These are phyloP conservation scores for Coelomomyces lativittatus DNA, from an alignment of 371 early-diverging fungal genomes.

Conservation along the genomic window DNA sequence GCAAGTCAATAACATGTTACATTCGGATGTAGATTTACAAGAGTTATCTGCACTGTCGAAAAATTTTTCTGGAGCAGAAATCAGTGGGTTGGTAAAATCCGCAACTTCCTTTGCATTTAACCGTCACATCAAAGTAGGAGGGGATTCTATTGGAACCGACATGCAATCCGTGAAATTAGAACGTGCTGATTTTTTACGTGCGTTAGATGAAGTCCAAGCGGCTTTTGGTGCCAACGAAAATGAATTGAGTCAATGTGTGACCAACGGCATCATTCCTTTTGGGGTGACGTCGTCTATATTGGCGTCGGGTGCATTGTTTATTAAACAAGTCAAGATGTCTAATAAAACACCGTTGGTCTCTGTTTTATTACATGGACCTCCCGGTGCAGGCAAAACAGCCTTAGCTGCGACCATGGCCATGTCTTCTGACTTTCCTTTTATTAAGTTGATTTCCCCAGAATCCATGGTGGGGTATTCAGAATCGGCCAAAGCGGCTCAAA, in stretches of 20 bases:
- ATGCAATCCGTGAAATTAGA: constrained; percentile 72
- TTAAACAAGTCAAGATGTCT: constrained; percentile 69
- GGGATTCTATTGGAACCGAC: constrained; percentile 60
- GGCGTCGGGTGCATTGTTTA: constrained; percentile 59
- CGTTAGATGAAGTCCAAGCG: constrained; percentile 91
- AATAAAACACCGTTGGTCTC: constrained; percentile 70
- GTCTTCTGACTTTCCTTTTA: constrained; percentile 88
- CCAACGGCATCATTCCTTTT: constrained; percentile 70
- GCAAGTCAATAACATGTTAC: constrained; percentile 67
- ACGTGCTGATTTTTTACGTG: constrained; percentile 80
- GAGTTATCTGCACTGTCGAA: constrained; percentile 85
- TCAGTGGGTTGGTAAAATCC: constrained; percentile 89
- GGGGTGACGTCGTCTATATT: constrained; percentile 30
- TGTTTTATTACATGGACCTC: constrained; percentile 68
- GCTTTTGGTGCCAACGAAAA: constrained; percentile 93
- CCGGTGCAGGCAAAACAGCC: constrained; percentile 94
- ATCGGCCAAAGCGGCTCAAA: constrained; percentile 72
- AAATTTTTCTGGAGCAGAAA: constrained; percentile 99
- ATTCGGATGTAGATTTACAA: constrained; percentile 65
- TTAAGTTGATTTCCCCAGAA: constrained; percentile 94
- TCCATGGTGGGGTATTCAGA: constrained; percentile 92
- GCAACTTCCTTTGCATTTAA: constrained; percentile 98
- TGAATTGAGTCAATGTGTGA: constrained; percentile 66
- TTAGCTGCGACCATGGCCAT: constrained; percentile 91
- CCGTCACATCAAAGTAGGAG: constrained; percentile 85